These are phyloP conservation scores for Inonotus hispidus DNA, from an alignment of 1,284 basidiomycete genomes.

Conservation along the genomic window DNA sequence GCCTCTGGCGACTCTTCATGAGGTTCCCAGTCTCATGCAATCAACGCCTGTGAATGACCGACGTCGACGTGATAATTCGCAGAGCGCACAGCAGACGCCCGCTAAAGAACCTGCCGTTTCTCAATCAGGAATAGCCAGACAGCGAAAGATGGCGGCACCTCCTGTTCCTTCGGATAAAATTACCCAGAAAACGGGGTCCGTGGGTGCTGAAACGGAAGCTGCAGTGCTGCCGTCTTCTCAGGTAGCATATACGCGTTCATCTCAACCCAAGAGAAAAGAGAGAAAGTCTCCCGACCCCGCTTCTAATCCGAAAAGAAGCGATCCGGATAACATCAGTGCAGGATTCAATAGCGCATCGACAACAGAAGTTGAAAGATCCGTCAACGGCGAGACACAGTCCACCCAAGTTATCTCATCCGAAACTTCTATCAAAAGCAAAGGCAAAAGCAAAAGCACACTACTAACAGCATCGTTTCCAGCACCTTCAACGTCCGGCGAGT, in stretches of 20 bases:
- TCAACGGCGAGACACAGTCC: neutral
- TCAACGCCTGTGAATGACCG: neutral
- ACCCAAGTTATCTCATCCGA: neutral
- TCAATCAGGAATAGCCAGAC: neutral
- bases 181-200: too few relatives aligned
- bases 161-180: too few relatives aligned
- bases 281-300: too few relatives aligned
- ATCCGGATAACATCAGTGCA: too few relatives aligned
- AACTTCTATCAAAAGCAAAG: neutral
- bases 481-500: neutral
- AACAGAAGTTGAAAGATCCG: conserved; percentile 6
- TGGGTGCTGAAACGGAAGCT: too few relatives aligned
- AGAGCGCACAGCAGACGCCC: neutral
- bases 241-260: too few relatives aligned
- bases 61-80: neutral
- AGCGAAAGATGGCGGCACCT: too few relatives aligned
- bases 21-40: neutral
- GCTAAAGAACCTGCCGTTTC: neutral
- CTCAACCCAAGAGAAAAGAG: too few relatives aligned
- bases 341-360: neutral
- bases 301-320: too few relatives aligned
- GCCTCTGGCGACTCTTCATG: neutral
- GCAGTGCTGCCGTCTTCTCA: too few relatives aligned
- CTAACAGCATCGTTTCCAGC: conserved; percentile 5
- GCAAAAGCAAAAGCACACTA: neutral